phyloP scores from a whole-genome alignment of 2,329 filamentous ascomycete genomes.

The Colletotrichum siamense region DNA sequence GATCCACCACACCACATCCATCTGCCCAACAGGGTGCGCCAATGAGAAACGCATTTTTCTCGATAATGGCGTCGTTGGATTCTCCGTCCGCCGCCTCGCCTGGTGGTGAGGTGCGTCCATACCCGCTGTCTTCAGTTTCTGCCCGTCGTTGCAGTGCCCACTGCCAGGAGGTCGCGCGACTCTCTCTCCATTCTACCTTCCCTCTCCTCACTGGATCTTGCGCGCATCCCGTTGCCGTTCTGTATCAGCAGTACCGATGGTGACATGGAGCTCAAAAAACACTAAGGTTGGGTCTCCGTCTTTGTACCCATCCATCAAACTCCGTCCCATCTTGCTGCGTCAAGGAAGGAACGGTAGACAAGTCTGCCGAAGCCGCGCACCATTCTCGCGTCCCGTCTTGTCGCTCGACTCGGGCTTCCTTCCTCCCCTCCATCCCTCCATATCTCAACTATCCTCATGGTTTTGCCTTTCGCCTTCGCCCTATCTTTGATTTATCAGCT shows the following conservation, averaged over 20 bases:
- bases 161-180: background rate
- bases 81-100: background rate
- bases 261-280: background rate
- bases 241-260: background rate
- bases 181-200: background rate
- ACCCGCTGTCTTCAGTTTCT: background rate
- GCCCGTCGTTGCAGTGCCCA: background rate
- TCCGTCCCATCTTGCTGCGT: constrained; percentile 8
- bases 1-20: background rate
- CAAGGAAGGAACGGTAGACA: background rate
- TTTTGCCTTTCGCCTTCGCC: background rate
- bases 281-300: background rate
- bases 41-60: background rate
- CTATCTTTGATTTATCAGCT: constrained; percentile 17
- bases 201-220: background rate
- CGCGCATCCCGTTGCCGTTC: background rate
- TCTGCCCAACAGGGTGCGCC: background rate
- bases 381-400: background rate
- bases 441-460: background rate
- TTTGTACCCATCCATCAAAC: background rate
- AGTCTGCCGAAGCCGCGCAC: background rate
- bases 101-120: background rate
- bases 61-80: background rate
- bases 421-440: background rate
- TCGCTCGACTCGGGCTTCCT: background rate